Conservation (phyloP, 352 stramenopile species). For the Phytophthora nicotianae region DNA sequence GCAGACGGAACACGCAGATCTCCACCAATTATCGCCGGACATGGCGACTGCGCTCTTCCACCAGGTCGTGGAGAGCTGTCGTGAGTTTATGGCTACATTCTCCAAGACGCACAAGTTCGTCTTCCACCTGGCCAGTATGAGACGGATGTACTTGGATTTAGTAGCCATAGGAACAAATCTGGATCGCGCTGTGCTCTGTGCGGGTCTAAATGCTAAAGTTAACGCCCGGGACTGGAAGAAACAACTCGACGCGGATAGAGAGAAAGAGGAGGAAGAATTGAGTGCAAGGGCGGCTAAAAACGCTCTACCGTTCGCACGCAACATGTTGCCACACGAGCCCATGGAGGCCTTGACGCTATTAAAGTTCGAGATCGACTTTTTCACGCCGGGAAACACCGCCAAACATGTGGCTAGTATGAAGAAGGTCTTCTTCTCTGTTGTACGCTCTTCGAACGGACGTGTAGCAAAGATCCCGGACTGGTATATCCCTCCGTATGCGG, state of each 20-base stretch:
- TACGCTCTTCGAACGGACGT: slow-evolving; percentile 36
- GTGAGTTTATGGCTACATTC: slow-evolving; percentile 20
- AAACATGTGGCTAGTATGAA: slow-evolving; percentile 42
- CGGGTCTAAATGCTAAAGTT: neutral
- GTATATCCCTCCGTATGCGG: slow-evolving; percentile 31
- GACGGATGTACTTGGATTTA: slow-evolving; percentile 28
- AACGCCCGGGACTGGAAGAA: slow-evolving; percentile 5
- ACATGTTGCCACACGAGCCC: slow-evolving; percentile 33
- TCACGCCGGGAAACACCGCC: slow-evolving; percentile 25
- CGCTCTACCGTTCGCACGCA: slow-evolving; percentile 33
- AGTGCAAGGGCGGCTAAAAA: slow-evolving; percentile 27
- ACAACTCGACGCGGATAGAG: slow-evolving; percentile 8
- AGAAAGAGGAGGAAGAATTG: slow-evolving; percentile 21
- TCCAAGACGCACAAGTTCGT: slow-evolving; percentile 21
- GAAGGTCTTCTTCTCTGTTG: slow-evolving; percentile 39
- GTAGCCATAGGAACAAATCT: slow-evolving; percentile 5
- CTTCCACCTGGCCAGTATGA: slow-evolving; percentile 31
- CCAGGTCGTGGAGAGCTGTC: slow-evolving; percentile 1
- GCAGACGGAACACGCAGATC: neutral
- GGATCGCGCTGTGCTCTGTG: slow-evolving; percentile 8
- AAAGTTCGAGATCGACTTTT: slow-evolving; percentile 44
- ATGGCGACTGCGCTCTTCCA: slow-evolving; percentile 7
- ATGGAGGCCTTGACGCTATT: slow-evolving; percentile 44
- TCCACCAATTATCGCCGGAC: neutral
- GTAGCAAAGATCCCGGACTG: slow-evolving; percentile 39